These are phyloP conservation scores for Aphanomyces astaci DNA, from an alignment of 352 stramenopile genomes.

Conservation along the genomic window DNA sequence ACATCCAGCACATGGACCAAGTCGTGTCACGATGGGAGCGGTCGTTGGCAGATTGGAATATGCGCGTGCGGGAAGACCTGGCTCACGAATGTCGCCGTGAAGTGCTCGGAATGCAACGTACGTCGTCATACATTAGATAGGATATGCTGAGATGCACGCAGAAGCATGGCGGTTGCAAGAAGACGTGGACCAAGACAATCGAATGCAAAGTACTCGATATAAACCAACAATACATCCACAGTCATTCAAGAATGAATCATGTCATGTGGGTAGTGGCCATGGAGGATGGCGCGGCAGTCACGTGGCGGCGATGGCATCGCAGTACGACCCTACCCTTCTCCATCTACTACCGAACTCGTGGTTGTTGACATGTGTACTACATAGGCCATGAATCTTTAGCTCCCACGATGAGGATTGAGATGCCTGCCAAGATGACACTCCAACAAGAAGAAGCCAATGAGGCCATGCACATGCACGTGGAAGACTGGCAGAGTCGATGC, in stretches of 20 bases:
- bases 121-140: neutral
- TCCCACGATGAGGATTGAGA: too few species aligned
- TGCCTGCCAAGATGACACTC: too few species aligned
- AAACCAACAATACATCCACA: too few species aligned
- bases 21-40: neutral
- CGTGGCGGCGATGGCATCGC: neutral
- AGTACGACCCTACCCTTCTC: neutral
- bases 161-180: neutral
- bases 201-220: neutral
- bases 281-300: neutral
- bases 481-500: slow-evolving; percentile 2
- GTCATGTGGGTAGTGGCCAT: neutral
- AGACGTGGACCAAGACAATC: neutral
- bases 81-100: neutral
- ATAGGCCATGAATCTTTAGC: too few species aligned
- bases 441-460: too few species aligned
- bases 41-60: neutral
- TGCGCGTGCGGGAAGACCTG: neutral
- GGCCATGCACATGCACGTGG: neutral
- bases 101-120: neutral
- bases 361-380: too few species aligned
- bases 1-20: neutral
- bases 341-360: neutral
- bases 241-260: too few species aligned
- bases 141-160: neutral